Evolutionary conservation across 2,329 filamentous ascomycete species (phyloP).

Genomic region (Colletotrichum eleusines): DNA sequence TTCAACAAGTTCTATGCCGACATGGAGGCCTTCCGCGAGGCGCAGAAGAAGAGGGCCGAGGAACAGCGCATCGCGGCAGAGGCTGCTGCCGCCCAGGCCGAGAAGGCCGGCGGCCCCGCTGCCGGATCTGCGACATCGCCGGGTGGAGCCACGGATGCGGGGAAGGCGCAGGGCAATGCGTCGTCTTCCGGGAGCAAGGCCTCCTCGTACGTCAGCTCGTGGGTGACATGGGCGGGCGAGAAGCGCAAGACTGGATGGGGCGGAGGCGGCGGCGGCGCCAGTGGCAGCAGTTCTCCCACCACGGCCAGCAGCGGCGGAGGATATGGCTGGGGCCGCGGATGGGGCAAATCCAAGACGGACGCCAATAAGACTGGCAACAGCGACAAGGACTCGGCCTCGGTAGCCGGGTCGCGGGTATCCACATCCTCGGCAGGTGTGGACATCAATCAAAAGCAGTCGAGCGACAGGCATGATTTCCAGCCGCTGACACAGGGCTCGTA

Average conservation of each 20-base stretch:
- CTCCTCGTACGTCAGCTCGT: slow-evolving; percentile 75
- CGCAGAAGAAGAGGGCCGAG: slow-evolving; percentile 57
- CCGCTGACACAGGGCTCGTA: slow-evolving; percentile 58
- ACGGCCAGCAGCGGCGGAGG: slow-evolving; percentile 23
- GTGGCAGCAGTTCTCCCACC: slow-evolving; percentile 20
- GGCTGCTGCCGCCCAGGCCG: slow-evolving; percentile 43
- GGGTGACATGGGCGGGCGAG: slow-evolving; percentile 79
- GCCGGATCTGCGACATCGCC: slow-evolving; percentile 44
- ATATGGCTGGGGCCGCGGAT: slow-evolving; percentile 51
- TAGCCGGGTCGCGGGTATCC: slow-evolving; percentile 32
- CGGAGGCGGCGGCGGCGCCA: slow-evolving; percentile 21
- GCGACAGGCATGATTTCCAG: slow-evolving; percentile 42
- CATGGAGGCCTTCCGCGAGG: slow-evolving; percentile 74
- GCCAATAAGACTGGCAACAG: slow-evolving; percentile 26
- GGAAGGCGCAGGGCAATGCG: slow-evolving; percentile 60
- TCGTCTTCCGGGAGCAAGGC: slow-evolving; percentile 67
- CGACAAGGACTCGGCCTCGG: slow-evolving; percentile 47
- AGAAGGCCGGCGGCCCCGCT: slow-evolving; percentile 38
- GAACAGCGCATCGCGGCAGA: slow-evolving; percentile 51
- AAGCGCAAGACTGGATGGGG: slow-evolving; percentile 72
- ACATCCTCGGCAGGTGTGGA: slow-evolving; percentile 30
- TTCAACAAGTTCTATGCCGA: slow-evolving; percentile 93
- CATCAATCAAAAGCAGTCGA: slow-evolving; percentile 11
- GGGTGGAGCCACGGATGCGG: slow-evolving; percentile 50
- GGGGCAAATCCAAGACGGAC: slow-evolving; percentile 44